A percentile compares a stretch with the other conserved stretches of the same genome.
phyloP scores from a whole-genome alignment of 2,329 filamentous ascomycete species.

The Ilyonectria sp. region DNA sequence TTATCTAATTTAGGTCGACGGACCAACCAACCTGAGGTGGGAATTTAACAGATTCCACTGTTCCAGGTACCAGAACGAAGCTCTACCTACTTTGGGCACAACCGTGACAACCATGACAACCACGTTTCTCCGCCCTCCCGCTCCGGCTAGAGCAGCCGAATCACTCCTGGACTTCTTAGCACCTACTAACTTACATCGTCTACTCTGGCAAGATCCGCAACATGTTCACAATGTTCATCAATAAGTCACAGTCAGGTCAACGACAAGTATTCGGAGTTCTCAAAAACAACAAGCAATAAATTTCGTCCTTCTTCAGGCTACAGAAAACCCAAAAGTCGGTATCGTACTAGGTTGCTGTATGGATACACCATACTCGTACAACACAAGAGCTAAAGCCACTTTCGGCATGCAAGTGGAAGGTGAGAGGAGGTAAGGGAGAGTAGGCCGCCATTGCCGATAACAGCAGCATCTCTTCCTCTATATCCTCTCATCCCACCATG shows the following conservation, averaged over 20 bases:
- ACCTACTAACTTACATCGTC: neutral
- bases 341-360: constrained; percentile 17
- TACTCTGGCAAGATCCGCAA: neutral
- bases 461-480: neutral
- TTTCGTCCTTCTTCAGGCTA: neutral
- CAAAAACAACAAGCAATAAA: neutral
- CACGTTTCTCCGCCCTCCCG: too few species aligned
- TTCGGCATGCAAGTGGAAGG: neutral
- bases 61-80: neutral
- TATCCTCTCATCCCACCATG: neutral
- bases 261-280: neutral
- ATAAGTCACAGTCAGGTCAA: neutral
- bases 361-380: constrained; percentile 26
- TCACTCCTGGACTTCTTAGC: neutral
- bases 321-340: neutral
- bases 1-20: neutral
- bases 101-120: neutral
- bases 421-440: neutral
- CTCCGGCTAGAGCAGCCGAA: neutral
- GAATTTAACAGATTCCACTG: neutral
- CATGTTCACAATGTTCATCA: neutral
- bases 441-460: neutral
- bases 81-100: too few species aligned
- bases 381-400: constrained; percentile 1
- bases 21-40: neutral